Evolutionary conservation across 371 early-diverging fungal genomes (phyloP), one percentile per base, ranked within the genome.

Genomic region (Rhizopus arrhizus): DNA sequence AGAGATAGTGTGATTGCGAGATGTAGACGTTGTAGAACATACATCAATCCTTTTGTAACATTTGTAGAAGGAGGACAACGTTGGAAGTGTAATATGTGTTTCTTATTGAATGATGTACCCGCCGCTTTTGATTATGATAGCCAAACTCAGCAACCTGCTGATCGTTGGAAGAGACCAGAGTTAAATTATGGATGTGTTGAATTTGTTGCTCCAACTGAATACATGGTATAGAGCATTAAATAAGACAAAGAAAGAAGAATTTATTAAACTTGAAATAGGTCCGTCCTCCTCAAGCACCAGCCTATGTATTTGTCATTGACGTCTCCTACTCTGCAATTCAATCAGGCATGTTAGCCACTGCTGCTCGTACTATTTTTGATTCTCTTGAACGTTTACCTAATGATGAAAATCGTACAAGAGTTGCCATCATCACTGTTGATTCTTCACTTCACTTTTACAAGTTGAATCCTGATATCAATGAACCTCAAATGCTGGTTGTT

Each of bases 11-110:
- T 85, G 28, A 95, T 98, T 82, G 90, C 94, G 46, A 88, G 98
- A 48, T 98, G 98, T 76, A 85, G 96, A 57, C 85, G 95, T 22
- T 98, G 98, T 77, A 83, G 97, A 64, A 90, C 96, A 5, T 98
- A 98, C 65, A 93, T 98, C 69, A 97, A 97, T 68, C 97, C 97
- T 8, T 98, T 89, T 75, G 91, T 96, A 5, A 87, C 87, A 47
- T 96, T 95, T 81, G 88, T 94, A 0, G 96, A 96, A 64, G 94
- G 94, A 42, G 95, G 95, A 16, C 89, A 90, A 42, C 85, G 93
- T 42, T 98, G 97, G 98, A 91, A 90, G 72, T 98, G 98, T 74
- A 97, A 97, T 73, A 82, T 97, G 84, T 98, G 98, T 75, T 89
- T 84, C 66, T 72, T 95, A 16, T 78, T 86, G 57, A 97, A 97